Percentiles rank a stretch among this genome's conserved stretches.
phyloP scores from a whole-genome alignment of 495 filamentous ascomycete species.

The Tuber melanosporum region DNA sequence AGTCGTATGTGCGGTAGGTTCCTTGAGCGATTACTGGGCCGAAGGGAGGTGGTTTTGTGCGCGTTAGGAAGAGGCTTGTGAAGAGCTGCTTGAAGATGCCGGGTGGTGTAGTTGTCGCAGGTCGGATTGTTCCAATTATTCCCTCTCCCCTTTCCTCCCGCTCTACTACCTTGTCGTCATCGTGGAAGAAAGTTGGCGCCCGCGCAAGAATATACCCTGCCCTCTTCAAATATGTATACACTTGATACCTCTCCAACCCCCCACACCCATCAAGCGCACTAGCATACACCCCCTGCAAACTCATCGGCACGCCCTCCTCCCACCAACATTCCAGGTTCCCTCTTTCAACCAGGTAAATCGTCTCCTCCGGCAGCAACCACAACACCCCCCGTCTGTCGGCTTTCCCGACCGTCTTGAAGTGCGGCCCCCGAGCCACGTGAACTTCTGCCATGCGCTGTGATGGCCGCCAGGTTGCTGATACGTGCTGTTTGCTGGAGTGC shows the following conservation, averaged over 20 bases:
- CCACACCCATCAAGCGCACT: conserved; percentile 57
- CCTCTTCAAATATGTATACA: conserved; percentile 78
- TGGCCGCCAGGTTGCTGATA: conserved; percentile 37
- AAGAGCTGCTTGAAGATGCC: conserved; percentile 24
- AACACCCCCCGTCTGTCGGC: conserved; percentile 54
- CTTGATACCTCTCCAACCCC: conserved; percentile 76
- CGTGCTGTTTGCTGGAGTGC: conserved; percentile 30
- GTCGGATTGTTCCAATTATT: conserved; percentile 10
- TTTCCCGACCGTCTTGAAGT: conserved; percentile 56
- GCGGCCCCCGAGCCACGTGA: conserved; percentile 47
- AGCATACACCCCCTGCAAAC: conserved; percentile 82
- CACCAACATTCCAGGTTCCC: conserved; percentile 79
- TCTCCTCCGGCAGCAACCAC: conserved; percentile 89
- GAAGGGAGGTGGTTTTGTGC: conserved; percentile 20
- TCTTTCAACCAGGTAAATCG: conserved; percentile 78
- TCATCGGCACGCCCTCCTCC: conserved; percentile 70
- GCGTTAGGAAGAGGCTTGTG: conserved; percentile 27
- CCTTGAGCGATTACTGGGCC: conserved; percentile 71
- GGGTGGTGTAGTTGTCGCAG: neutral
- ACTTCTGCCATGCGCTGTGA: conserved; percentile 43
- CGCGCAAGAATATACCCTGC: conserved; percentile 72
- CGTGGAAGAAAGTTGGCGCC: conserved; percentile 53
- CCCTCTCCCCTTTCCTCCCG: neutral
- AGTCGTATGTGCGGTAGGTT: conserved; percentile 69
- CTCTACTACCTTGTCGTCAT: conserved; percentile 10